Percentiles rank a stretch among this genome's conserved stretches.
Conservation (phyloP, 106 monocot species). For the Allium sativum region DNA sequence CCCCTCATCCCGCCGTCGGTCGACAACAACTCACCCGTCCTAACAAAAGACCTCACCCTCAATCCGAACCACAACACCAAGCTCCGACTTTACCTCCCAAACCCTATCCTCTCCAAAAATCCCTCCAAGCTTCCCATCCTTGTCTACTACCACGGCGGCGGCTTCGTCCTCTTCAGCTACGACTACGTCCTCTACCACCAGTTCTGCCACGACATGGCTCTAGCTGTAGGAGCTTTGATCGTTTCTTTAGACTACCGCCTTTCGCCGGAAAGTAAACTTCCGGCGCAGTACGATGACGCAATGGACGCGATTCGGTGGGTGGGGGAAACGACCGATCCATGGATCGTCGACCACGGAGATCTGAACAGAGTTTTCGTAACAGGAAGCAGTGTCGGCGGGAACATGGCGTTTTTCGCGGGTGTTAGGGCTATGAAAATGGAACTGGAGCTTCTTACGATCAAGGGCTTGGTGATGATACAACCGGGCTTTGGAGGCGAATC, state of each 20-base stretch:
- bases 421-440: constrained; percentile 1
- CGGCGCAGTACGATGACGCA: constrained; percentile 21
- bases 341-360: constrained; percentile 17
- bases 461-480: constrained; percentile 6
- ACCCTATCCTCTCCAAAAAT: neutral
- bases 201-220: constrained; percentile 7
- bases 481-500: constrained; percentile 5
- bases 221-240: constrained; percentile 10
- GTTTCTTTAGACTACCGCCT: constrained; percentile 25
- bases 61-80: constrained; percentile 13
- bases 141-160: constrained; percentile 29
- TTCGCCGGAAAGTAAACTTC: constrained; percentile 18
- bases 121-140: constrained; percentile 12
- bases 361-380: constrained; percentile 16
- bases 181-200: constrained; percentile 9
- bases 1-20: neutral
- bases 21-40: neutral
- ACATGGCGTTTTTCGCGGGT: constrained; percentile 22
- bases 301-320: constrained; percentile 10
- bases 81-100: constrained; percentile 31
- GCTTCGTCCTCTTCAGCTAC: constrained; percentile 29
- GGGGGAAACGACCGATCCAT: constrained; percentile 8
- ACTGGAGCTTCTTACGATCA: neutral
- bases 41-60: constrained; percentile 17
- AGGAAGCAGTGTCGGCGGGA: constrained; percentile 31